Evolutionary conservation across 2,329 filamentous ascomycete species (phyloP), one percentile per base, ranked within the genome.

Genomic region (Mycosphaerella arachidis): DNA sequence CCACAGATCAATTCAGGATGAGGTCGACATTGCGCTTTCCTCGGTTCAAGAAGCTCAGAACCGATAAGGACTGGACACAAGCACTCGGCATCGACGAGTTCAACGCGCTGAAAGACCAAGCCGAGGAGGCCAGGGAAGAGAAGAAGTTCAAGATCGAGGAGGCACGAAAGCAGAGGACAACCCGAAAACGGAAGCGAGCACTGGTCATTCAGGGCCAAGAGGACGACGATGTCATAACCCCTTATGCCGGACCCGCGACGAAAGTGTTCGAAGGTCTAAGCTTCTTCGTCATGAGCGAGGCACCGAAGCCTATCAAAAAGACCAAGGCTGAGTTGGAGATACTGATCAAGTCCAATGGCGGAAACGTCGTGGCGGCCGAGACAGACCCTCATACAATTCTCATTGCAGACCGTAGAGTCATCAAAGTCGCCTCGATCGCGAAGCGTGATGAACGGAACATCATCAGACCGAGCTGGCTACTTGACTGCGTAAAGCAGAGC

Each of bases 21-120:
- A 84, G 84, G 1, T 79, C 88, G 62, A 97, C 94, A 0, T 77
- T 99, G 43, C 87, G 94, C 0, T 99, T 99, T 68, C 94, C 94
- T 1, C 86, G 94, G 0, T 96, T 97, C 75, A 91, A 91, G 63
- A 83, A 82, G 37, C 76, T 97, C 6, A 85, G 92, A 4, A 81
- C 84, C n/a, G 94, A 97, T 74, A 91, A 92, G 66, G 80, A 82
- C 58, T 99, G 94, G 93, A 82, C 89, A 52, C 85, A 85, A 35
- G 90, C 91, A 0, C 79, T 97, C 2, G 90, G 90, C 0, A 78
- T 91, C 1, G 84, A 90, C 50, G 90, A 92, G 50, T 96, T 97
- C 68, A 76, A 87, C 18, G 83, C 87, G 7, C 76, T 97, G 16
- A 88, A 89, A 64, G 78, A 79, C 6, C 83, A 83, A 20, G 86